Evolutionary conservation across 495 filamentous ascomycete genomes (phyloP), one percentile per base, ranked within the genome.

Genomic region (Podospora conica): DNA sequence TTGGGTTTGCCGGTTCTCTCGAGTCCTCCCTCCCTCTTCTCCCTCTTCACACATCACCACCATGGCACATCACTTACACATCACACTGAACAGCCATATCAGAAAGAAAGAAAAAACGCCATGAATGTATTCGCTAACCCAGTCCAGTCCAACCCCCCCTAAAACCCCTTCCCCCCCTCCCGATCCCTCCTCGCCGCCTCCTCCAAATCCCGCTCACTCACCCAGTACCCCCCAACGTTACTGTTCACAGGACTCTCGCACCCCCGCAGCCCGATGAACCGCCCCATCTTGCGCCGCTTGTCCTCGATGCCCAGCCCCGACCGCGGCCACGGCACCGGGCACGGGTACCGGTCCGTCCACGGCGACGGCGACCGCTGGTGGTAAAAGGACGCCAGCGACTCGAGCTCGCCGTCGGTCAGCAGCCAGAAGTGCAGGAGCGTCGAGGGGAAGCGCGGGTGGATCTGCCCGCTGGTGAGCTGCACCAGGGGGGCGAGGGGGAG

Each of bases 351-450:
- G 53, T 62, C 60, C 1, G 84, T 88, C 70, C 79, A 85, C 0
- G 66, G 20, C 74, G 76, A 69, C 53, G 86, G 80, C 60, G 87
- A 83, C 56, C 84, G 79, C 73, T 96, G 91, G 75, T 92, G 87
- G 76, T 91, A 95, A 74, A 90, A 88, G 48, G 80, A 77, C 9
- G 91, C 90, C 7, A 96, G 86, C 40, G 74, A 74, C 71, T 96
- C 90, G 54, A 93, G 84, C 74, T 94, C 81, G 22, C 68, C 72
- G 67, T 85, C 83, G 29, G 90, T 91, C 54, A 96, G 84, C 24
- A 95, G 85, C 79, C 89, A 90, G 80, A 87, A 93, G 74, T 83
- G 77, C 1, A 93, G 82, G 15, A 92, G 71, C 0, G 84, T 89
- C 0, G 31, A 64, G 0, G 92, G 91, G 78, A 91, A 96, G 20